Percentiles rank a stretch among this genome's conserved stretches.
Conservation (phyloP, 306 rosid species). For the Citrullus colocynthis region DNA sequence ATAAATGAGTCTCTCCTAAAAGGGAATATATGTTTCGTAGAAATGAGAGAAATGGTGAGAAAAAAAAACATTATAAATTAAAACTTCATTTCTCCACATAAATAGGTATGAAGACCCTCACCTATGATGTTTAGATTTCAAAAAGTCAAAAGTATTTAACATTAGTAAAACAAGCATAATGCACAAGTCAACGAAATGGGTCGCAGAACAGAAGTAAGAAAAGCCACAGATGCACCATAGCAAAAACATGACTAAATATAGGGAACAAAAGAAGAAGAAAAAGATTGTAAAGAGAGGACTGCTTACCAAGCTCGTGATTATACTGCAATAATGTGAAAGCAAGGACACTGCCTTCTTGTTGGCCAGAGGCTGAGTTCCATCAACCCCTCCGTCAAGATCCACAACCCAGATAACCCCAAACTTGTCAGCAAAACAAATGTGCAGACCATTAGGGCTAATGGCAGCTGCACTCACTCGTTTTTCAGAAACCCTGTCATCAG, state of each 20-base stretch:
- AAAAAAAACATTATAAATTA: neutral
- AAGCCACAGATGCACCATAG: neutral
- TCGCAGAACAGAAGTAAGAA: neutral
- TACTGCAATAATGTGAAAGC: slow-evolving; percentile 91
- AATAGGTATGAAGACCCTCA: neutral
- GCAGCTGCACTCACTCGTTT: slow-evolving; percentile 88
- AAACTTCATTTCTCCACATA: neutral
- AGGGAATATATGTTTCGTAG: neutral
- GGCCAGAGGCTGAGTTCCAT: slow-evolving; percentile 18
- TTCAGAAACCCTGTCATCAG: slow-evolving; percentile 51
- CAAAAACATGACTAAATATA: neutral
- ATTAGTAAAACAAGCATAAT: no score
- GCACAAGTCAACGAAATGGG: neutral
- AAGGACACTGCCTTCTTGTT: slow-evolving; percentile 45
- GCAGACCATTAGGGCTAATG: slow-evolving; percentile 41
- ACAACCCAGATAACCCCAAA: slow-evolving; percentile 88
- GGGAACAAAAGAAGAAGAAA: no score
- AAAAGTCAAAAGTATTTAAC: neutral
- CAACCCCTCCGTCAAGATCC: slow-evolving; percentile 29
- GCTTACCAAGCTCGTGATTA: slow-evolving; percentile 73
- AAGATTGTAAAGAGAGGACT: slow-evolving; percentile 8
- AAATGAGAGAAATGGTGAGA: neutral
- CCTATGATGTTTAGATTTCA: neutral
- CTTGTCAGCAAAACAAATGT: slow-evolving; percentile 88
- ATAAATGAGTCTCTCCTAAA: neutral